Conservation (phyloP, 495 filamentous ascomycete species). For the Gamarada debralockiae region DNA sequence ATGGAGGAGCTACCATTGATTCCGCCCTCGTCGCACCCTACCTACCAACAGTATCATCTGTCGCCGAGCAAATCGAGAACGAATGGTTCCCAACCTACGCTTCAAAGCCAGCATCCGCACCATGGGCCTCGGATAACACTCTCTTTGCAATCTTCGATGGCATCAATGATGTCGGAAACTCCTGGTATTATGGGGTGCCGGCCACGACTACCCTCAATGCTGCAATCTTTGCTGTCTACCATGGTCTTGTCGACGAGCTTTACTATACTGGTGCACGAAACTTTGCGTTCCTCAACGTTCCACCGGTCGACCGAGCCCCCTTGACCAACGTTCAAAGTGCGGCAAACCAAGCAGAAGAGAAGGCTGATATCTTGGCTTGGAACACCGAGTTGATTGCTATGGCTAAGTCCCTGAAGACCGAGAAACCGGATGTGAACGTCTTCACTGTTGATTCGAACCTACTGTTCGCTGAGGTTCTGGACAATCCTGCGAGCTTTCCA, state of each 20-base stretch:
- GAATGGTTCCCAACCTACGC: conserved; percentile 27
- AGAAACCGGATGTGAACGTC: conserved; percentile 35
- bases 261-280: conserved; percentile 40
- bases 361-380: conserved; percentile 20
- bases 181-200: conserved; percentile 39
- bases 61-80: conserved; percentile 55
- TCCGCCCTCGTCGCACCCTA: conserved; percentile 51
- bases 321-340: neutral
- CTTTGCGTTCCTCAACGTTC: conserved; percentile 49
- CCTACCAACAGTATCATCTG: conserved; percentile 45
- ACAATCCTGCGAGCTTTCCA: conserved; percentile 43
- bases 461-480: conserved; percentile 50
- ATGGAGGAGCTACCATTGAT: conserved; percentile 66
- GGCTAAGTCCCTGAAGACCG: conserved; percentile 31
- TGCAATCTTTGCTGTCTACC: conserved; percentile 36
- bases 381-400: conserved; percentile 32
- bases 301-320: conserved; percentile 44
- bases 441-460: conserved; percentile 43
- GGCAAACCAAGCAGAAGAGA: conserved; percentile 11
- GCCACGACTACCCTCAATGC: conserved; percentile 18
- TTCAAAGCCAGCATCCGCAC: conserved; percentile 33
- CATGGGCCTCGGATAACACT: conserved; percentile 57
- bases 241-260: conserved; percentile 31
- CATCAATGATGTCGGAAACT: conserved; percentile 74
- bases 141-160: conserved; percentile 75